These are phyloP conservation scores for Beta macrorhiza DNA, from an alignment of 179 eudicot species.

Conservation along the genomic window DNA sequence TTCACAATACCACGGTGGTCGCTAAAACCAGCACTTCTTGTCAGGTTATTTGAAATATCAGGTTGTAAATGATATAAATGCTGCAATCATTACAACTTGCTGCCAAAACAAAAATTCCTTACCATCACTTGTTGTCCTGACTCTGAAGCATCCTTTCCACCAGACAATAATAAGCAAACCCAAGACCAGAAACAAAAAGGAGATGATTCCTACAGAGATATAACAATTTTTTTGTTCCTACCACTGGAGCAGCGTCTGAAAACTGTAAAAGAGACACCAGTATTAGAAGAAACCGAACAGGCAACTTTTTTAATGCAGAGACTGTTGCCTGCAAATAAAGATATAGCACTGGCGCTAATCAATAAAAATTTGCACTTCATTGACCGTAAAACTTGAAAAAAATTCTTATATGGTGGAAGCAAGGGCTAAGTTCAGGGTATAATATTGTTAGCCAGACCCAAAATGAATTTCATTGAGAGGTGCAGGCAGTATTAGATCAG, in stretches of 20 bases:
- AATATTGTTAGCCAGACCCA: too few relatives aligned
- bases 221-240: constrained; percentile 34
- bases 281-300: constrained; percentile 11
- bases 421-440: too few relatives aligned
- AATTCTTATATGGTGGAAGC: too few relatives aligned
- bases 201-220: constrained; percentile 36
- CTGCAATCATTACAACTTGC: neutral
- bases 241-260: constrained; percentile 35
- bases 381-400: too few relatives aligned
- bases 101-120: constrained; percentile 10
- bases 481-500: too few relatives aligned
- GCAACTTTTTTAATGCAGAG: neutral
- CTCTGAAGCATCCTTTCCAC: constrained; percentile 43
- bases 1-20: neutral
- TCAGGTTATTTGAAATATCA: neutral
- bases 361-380: too few relatives aligned
- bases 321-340: too few relatives aligned
- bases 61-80: neutral
- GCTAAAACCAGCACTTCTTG: neutral
- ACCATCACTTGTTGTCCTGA: constrained; percentile 32
- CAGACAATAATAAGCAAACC: constrained; percentile 35
- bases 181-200: constrained; percentile 24
- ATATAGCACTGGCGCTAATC: too few relatives aligned
- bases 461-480: too few relatives aligned
- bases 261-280: constrained; percentile 34